These are phyloP conservation scores for Austroboletus novae-zelandiae DNA, from an alignment of 1,284 basidiomycete genomes.

Conservation along the genomic window DNA sequence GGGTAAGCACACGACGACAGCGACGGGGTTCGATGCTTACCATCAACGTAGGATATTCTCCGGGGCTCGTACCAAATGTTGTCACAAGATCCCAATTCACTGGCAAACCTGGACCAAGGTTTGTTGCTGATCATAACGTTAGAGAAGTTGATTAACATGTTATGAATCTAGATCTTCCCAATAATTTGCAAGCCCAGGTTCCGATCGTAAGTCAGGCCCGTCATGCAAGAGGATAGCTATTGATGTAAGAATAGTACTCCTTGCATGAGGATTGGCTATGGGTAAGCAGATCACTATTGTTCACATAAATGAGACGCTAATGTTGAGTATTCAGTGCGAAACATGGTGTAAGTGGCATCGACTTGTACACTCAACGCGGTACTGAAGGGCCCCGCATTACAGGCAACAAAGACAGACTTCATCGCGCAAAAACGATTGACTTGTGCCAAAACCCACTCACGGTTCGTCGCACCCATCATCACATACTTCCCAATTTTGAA, in stretches of 20 bases:
- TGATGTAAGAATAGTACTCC: conserved; percentile 57
- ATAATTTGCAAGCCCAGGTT: conserved; percentile 84
- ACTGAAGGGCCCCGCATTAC: conserved; percentile 10
- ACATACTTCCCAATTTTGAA: no score
- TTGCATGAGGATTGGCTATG: conserved; percentile 91
- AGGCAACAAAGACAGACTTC: conserved; percentile 78
- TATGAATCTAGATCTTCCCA: conserved; percentile 72
- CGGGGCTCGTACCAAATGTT: conserved; percentile 91
- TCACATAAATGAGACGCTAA: conserved; percentile 10
- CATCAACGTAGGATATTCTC: conserved; percentile 69
- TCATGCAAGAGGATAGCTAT: background rate
- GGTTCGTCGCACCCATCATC: conserved; percentile 44
- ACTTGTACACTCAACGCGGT: background rate
- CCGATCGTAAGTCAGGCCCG: conserved; percentile 66
- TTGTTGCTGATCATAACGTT: conserved; percentile 3
- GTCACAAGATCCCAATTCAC: conserved; percentile 89
- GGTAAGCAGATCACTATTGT: conserved; percentile 45
- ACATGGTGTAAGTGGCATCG: conserved; percentile 69
- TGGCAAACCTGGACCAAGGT: conserved; percentile 96
- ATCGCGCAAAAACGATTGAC: conserved; percentile 87
- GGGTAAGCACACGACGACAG: conserved; percentile 47
- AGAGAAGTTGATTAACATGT: background rate
- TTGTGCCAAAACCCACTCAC: conserved; percentile 92
- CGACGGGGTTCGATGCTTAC: background rate
- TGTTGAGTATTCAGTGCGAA: conserved; percentile 56